Percentiles rank a stretch among this genome's conserved stretches.
Evolutionary conservation across 345 rosid species (phyloP).

Genomic region (thale cress (Arabidopsis thaliana)): TAIR10.1 NC_003075.7:9426501-9427000

Average conservation of each 20-base stretch:
- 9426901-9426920: not conserved
- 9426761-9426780: slow-evolving; percentile 99
- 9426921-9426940: not conserved
- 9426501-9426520: slow-evolving; percentile 22
- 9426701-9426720: slow-evolving; percentile 96
- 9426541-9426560: slow-evolving; percentile 13
- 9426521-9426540: slow-evolving; percentile 19
- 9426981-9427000: not conserved
- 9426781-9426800: slow-evolving; percentile 96
- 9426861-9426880: slow-evolving; percentile 28
- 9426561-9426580: not conserved
- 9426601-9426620: slow-evolving; percentile 9
- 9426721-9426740: slow-evolving; percentile 87
- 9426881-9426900: slow-evolving; percentile 17
- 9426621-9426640: slow-evolving; percentile 7
- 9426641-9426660: slow-evolving; percentile 76
- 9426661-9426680: slow-evolving; percentile 89
- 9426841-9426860: slow-evolving; percentile 87
- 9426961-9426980: not conserved
- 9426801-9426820: slow-evolving; percentile 98
- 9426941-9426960: not conserved
- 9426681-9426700: slow-evolving; percentile 99
- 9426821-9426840: slow-evolving; percentile 96
- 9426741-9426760: slow-evolving; percentile 84
- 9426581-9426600: slow-evolving; percentile 8